These are phyloP conservation scores for Aspergillaceae sp. DNA, from an alignment of 2,329 filamentous ascomycete species.

Conservation along the genomic window DNA sequence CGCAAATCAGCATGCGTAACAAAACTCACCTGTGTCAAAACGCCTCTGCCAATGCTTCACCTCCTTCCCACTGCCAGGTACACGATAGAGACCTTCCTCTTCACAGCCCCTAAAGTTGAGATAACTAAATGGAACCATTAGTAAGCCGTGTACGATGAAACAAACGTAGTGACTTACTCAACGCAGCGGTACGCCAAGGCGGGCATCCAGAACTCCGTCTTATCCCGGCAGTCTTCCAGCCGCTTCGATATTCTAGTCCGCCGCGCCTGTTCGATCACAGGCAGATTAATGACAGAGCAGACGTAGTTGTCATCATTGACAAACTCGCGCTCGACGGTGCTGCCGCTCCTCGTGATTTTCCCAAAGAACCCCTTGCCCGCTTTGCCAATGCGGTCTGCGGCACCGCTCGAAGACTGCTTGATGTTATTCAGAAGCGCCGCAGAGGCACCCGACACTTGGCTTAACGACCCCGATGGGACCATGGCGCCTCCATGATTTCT, in stretches of 20 bases:
- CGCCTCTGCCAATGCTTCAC: constrained; percentile 89
- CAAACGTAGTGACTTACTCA: constrained; percentile 47
- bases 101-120: constrained; percentile 91
- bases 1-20: constrained; percentile 2
- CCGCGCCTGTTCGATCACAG: constrained; percentile 82
- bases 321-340: constrained; percentile 57
- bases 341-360: constrained; percentile 62
- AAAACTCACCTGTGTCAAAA: constrained; percentile 66
- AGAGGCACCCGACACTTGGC: constrained; percentile 47
- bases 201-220: constrained; percentile 99
- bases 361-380: constrained; percentile 76
- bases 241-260: constrained; percentile 83
- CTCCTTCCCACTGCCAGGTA: constrained; percentile 81
- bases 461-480: constrained; percentile 38
- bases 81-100: constrained; percentile 84
- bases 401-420: constrained; percentile 62
- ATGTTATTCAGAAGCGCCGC: constrained; percentile 63
- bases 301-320: constrained; percentile 77
- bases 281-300: constrained; percentile 75
- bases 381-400: constrained; percentile 61
- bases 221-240: constrained; percentile 78
- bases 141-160: constrained; percentile 1
- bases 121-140: constrained; percentile 47
- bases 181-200: constrained; percentile 92
- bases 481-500: constrained; percentile 26